Conservation (phyloP, 257 asterid species). For the Plantago elongata region DNA sequence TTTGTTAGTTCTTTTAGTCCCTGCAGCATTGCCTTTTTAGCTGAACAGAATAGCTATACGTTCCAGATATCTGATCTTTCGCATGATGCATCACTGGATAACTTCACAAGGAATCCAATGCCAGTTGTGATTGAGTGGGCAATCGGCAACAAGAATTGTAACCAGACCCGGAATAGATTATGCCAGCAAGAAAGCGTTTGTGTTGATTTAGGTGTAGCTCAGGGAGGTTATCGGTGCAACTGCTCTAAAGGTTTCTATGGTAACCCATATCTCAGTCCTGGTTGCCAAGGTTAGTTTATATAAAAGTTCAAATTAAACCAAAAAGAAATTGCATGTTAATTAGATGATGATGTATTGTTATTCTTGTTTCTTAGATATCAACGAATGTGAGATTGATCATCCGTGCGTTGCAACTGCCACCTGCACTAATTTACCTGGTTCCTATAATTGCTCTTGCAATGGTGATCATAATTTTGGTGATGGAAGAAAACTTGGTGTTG, state of each 20-base stretch:
- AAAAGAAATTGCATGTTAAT: background rate
- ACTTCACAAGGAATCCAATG: slow-evolving; percentile 7
- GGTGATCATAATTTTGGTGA: slow-evolving; percentile 7
- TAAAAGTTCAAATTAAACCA: background rate
- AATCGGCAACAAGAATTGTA: slow-evolving; percentile 21
- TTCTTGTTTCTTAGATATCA: slow-evolving; percentile 2
- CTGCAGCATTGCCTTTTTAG: slow-evolving; percentile 35
- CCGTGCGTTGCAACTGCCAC: slow-evolving; percentile 3
- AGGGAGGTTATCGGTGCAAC: slow-evolving; percentile 34
- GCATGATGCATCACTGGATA: slow-evolving; percentile 1
- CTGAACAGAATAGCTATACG: slow-evolving; percentile 14
- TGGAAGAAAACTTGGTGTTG: background rate
- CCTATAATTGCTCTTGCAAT: slow-evolving; percentile 9
- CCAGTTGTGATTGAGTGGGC: slow-evolving; percentile 33
- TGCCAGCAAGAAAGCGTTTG: slow-evolving; percentile 28
- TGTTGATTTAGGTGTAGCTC: slow-evolving; percentile 22
- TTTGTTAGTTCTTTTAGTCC: slow-evolving; percentile 21
- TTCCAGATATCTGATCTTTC: slow-evolving; percentile 24
- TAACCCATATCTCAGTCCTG: slow-evolving; percentile 35
- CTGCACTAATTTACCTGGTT: slow-evolving; percentile 11
- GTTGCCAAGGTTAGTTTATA: slow-evolving; percentile 32
- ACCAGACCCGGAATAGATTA: background rate
- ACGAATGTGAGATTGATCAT: slow-evolving; percentile 6
- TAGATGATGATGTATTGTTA: background rate
- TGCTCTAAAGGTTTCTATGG: slow-evolving; percentile 34